Conservation (phyloP, 192 early-diverging fungal species). For the Cladochytrium replicatum region DNA sequence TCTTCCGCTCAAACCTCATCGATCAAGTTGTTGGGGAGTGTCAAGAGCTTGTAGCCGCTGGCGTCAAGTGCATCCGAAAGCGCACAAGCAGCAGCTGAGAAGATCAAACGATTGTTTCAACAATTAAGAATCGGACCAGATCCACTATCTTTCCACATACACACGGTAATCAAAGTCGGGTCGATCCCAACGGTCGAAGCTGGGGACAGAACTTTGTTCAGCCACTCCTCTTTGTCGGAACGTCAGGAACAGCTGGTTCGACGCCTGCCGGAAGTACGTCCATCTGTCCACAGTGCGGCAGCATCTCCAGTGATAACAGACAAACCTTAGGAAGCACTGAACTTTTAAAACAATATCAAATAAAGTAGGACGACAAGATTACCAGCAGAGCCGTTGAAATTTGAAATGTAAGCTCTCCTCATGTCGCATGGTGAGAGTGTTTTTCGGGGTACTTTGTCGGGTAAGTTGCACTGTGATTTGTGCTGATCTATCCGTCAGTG, state of each 20-base stretch:
- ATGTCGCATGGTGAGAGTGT: constrained; percentile 80
- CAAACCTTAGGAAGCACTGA: constrained; percentile 35
- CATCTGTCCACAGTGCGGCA: constrained; percentile 92
- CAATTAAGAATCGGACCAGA: constrained; percentile 2
- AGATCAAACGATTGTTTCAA: not conserved
- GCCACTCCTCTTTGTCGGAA: constrained; percentile 87
- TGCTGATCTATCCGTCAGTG: too few relatives aligned
- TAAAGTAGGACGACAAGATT: not conserved
- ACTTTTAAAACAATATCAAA: not conserved
- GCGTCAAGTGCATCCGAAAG: constrained; percentile 48
- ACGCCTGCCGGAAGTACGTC: constrained; percentile 93
- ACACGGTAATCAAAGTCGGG: constrained; percentile 69
- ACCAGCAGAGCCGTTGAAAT: constrained; percentile 97
- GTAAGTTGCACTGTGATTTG: too few relatives aligned
- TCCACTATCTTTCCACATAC: constrained; percentile 28
- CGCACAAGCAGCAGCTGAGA: constrained; percentile 39
- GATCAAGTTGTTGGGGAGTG: constrained; percentile 71
- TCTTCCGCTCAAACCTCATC: constrained; percentile 69
- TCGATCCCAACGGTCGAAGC: constrained; percentile 86
- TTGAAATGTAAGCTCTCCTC: constrained; percentile 83
- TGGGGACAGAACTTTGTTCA: constrained; percentile 60
- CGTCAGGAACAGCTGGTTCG: constrained; percentile 78
- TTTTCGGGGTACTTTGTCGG: too few relatives aligned
- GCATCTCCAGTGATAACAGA: constrained; percentile 71
- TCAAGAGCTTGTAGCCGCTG: constrained; percentile 54